Conservation (phyloP, 2,329 filamentous ascomycete species). For the Fonsecaea multimorphosa region DNA sequence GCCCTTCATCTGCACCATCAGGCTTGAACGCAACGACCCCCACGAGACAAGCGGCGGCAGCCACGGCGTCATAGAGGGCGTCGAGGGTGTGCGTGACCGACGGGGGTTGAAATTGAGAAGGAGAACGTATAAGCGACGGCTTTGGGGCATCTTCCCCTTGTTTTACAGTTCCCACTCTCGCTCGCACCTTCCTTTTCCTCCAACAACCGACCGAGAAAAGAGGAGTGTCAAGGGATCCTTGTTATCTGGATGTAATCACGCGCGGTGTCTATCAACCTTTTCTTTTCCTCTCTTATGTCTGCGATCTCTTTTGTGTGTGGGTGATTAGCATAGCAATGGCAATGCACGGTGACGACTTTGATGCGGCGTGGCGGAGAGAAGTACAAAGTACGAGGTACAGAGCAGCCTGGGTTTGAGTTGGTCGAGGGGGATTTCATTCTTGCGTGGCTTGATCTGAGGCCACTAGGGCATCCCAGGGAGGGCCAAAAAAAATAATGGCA, state of each 20-base stretch:
- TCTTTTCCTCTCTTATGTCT: conserved; percentile 4
- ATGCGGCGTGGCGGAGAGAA: conserved; percentile 1
- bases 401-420: not conserved
- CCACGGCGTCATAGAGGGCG: conserved; percentile 18
- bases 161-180: not conserved
- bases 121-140: not conserved
- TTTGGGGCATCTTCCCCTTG: not conserved
- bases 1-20: not conserved
- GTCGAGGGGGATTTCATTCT: not conserved
- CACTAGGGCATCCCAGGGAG: not conserved
- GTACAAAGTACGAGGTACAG: not conserved
- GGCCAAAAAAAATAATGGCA: too few relatives aligned
- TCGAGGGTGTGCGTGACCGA: conserved; percentile 1
- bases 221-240: not conserved
- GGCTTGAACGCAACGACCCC: conserved; percentile 15
- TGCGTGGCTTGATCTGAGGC: not conserved
- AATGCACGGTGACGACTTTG: conserved; percentile 1
- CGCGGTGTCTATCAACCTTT: not conserved
- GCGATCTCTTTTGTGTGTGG: not conserved
- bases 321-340: not conserved
- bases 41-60: conserved; percentile 19
- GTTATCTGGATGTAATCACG: not conserved
- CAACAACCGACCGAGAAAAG: not conserved
- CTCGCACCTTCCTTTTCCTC: conserved; percentile 1
- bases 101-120: not conserved